Evolutionary conservation across 2,329 filamentous ascomycete species (phyloP).

Genomic region (Tricladium varicosporioides): DNA sequence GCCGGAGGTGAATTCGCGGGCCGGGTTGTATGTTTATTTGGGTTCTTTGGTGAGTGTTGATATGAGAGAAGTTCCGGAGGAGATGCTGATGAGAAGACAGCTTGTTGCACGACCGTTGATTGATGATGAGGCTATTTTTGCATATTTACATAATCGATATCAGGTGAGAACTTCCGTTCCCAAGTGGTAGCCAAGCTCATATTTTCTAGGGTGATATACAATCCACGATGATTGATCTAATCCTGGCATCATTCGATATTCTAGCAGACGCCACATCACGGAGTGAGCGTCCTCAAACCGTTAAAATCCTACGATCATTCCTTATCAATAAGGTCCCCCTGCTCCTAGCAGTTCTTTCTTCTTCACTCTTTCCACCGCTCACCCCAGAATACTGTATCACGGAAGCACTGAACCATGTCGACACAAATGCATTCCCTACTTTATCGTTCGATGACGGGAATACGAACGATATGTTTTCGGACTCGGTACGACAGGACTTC

Average conservation of each 20-base stretch:
- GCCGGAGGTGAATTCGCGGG: conserved; percentile 71
- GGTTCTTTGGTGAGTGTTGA: conserved; percentile 67
- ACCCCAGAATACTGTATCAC: conserved; percentile 64
- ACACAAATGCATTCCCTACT: conserved; percentile 61
- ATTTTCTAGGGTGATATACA: conserved; percentile 67
- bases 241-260: conserved; percentile 86
- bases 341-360: conserved; percentile 56
- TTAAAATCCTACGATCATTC: conserved; percentile 80
- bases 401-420: conserved; percentile 61
- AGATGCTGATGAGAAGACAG: conserved; percentile 45
- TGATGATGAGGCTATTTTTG: conserved; percentile 76
- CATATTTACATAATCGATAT: conserved; percentile 81
- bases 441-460: conserved; percentile 61
- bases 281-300: conserved; percentile 54
- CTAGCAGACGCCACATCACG: conserved; percentile 84
- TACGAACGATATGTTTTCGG: conserved; percentile 53
- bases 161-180: conserved; percentile 51
- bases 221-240: conserved; percentile 74
- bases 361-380: conserved; percentile 56
- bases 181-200: conserved; percentile 29
- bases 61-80: neutral
- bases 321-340: conserved; percentile 71
- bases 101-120: conserved; percentile 78
- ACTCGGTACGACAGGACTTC: conserved; percentile 76
- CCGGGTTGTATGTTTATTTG: conserved; percentile 81